Percentiles rank a stretch among this genome's conserved stretches.
These are phyloP conservation scores for Nemania diffusa DNA, from an alignment of 2,329 filamentous ascomycete genomes.

Conservation along the genomic window DNA sequence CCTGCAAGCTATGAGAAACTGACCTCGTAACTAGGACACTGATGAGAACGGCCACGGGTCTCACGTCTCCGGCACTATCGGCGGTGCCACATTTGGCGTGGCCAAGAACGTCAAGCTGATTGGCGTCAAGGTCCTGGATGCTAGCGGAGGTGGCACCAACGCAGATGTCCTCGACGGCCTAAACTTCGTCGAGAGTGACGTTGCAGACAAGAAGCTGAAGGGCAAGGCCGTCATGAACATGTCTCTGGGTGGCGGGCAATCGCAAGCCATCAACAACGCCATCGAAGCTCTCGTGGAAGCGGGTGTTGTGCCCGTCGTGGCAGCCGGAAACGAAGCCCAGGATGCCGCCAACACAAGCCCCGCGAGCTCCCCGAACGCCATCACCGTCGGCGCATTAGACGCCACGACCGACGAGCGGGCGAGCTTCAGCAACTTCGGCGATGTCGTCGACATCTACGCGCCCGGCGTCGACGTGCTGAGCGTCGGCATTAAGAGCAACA, in stretches of 20 bases:
- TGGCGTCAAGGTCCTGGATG: constrained; percentile 71
- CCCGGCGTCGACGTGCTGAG: constrained; percentile 66
- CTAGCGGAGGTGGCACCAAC: constrained; percentile 59
- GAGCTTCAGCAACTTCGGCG: constrained; percentile 69
- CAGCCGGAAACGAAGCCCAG: constrained; percentile 67
- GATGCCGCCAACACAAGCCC: constrained; percentile 64
- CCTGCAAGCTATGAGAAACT: constrained; percentile 23
- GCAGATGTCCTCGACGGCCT: constrained; percentile 68
- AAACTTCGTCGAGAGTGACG: constrained; percentile 64
- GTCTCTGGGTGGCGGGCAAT: constrained; percentile 65
- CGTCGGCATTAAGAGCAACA: constrained; percentile 62
- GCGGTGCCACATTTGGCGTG: constrained; percentile 69
- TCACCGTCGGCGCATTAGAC: constrained; percentile 70
- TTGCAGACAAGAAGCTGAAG: constrained; percentile 51
- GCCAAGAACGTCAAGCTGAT: constrained; percentile 67
- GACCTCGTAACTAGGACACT: constrained; percentile 52
- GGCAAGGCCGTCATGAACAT: constrained; percentile 72
- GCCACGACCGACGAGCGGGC: constrained; percentile 60
- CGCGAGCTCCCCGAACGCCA: constrained; percentile 64
- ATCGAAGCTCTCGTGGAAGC: constrained; percentile 60
- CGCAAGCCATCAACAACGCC: constrained; percentile 64
- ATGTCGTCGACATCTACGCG: constrained; percentile 64
- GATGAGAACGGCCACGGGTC: constrained; percentile 72
- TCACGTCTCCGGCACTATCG: constrained; percentile 72
- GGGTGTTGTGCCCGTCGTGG: constrained; percentile 68